These are phyloP conservation scores for Trypanosoma congolense DNA, from an alignment of 208 protist species.

Conservation along the genomic window DNA sequence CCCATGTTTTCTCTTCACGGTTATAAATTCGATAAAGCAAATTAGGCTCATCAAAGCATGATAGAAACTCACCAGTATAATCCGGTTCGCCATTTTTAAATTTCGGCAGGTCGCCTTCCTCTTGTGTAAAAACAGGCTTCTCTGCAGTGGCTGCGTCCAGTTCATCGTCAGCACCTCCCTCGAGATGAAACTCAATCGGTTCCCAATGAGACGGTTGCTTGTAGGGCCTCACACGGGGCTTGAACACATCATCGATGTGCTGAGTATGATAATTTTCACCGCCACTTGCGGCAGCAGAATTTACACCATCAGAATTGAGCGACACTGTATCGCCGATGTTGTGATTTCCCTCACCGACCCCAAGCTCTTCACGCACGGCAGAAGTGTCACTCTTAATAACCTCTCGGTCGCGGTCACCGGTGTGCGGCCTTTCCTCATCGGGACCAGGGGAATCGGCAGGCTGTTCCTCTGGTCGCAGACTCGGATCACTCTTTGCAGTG, in stretches of 20 bases:
- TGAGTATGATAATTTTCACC: conserved; percentile 13
- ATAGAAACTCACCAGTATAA: conserved; percentile 47
- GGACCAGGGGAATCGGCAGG: neutral
- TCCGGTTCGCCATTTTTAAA: conserved; percentile 72
- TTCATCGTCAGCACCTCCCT: conserved; percentile 61
- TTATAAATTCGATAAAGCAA: conserved; percentile 73
- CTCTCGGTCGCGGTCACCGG: neutral
- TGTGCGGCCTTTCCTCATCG: neutral
- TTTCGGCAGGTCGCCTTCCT: conserved; percentile 13
- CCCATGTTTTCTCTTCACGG: conserved; percentile 56
- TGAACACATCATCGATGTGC: conserved; percentile 22
- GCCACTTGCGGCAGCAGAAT: neutral
- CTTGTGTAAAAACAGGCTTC: conserved; percentile 35
- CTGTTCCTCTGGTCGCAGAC: neutral
- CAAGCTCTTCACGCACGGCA: too few species aligned
- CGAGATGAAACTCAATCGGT: conserved; percentile 38
- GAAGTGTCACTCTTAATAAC: too few species aligned
- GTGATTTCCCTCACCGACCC: too few species aligned
- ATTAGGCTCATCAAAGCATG: conserved; percentile 77
- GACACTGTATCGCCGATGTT: neutral
- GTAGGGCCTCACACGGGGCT: conserved; percentile 29
- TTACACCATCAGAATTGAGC: neutral
- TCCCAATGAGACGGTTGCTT: conserved; percentile 49
- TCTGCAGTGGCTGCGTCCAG: conserved; percentile 56
- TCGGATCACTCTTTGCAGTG: neutral